Base-by-base conservation (phyloP, 148 eudicot genomes). In the Rhododendron henanense region DNA sequence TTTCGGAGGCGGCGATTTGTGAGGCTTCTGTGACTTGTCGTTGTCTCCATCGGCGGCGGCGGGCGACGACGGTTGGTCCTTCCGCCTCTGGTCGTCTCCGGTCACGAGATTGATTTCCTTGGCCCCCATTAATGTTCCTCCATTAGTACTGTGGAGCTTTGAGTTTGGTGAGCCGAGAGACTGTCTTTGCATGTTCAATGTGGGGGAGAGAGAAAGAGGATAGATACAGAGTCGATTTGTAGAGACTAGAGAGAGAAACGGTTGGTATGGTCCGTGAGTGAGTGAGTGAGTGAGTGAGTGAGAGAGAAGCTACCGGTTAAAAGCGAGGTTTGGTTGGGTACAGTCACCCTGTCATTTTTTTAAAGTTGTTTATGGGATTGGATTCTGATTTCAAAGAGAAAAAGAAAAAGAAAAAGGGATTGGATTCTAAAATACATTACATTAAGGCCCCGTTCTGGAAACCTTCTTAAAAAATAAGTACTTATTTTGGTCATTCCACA, bases 1-100 rank as follows among this genome's bases (percentile, higher is more conserved):
- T 33, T 78, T 83, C 31, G 18, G 76, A 67, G 44, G 55, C 78
- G 88, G 45, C 78, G 88, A 87, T 75, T 84, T 86, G 65, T n/a
- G 87, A 86, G 93, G 88, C 84, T 92, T 94, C 57, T 87, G 90
- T 47, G 92, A 89, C 90, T 95, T 93, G n/a, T 93, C 90, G 14
- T 90, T 87, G 59, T 77, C 87, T 35, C 65, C 90, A 83, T 69
- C 78, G 76, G 37, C 84, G 81, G 9, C 71, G 67, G 83, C 4
- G 85, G 82, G 88, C 0, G 90, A 85, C n/a, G 89, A 55, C 19
- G 82, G 47, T n/a, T 80, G 87, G 6, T 89, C 90, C 63, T 90
- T 87, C 45, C 88, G 87, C 73, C 59, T 87, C 3, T 81, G 80
- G 69, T 89, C 89, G 3, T 90, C 91, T 3, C 48, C 61, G n/a